Conservation (phyloP, 2,329 filamentous ascomycete species). For the Exophiala xenobiotica region DNA sequence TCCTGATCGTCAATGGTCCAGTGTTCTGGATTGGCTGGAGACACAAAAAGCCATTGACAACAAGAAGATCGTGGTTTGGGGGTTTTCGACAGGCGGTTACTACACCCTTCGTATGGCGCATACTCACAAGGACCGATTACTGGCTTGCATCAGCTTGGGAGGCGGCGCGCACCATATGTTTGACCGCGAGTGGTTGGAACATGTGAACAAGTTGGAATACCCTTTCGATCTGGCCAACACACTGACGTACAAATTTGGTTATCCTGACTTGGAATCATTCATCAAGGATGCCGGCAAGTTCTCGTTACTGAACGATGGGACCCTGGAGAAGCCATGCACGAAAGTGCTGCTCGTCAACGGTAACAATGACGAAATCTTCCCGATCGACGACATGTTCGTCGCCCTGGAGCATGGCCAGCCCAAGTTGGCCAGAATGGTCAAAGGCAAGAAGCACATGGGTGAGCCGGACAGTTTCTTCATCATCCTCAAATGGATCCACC, state of each 20-base stretch:
- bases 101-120: constrained; percentile 59
- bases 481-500: constrained; percentile 41
- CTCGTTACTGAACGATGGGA: constrained; percentile 56
- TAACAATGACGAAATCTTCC: constrained; percentile 61
- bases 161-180: constrained; percentile 62
- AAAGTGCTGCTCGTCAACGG: constrained; percentile 58
- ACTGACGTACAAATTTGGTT: constrained; percentile 51
- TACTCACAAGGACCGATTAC: constrained; percentile 54
- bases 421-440: constrained; percentile 59
- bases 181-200: constrained; percentile 52
- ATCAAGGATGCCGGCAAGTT: constrained; percentile 52
- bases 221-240: constrained; percentile 58
- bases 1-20: constrained; percentile 55
- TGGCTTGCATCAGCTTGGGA: constrained; percentile 54
- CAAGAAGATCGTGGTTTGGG: constrained; percentile 53
- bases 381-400: constrained; percentile 60
- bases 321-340: constrained; percentile 51
- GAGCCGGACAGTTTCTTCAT: constrained; percentile 54
- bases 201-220: constrained; percentile 58
- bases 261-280: constrained; percentile 45
- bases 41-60: constrained; percentile 49
- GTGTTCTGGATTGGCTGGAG: constrained; percentile 56
- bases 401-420: constrained; percentile 53
- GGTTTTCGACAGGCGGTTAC: constrained; percentile 58
- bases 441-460: constrained; percentile 65